Conservation (phyloP, 140 eudicot genomes). For the Cichorium intybus region DNA sequence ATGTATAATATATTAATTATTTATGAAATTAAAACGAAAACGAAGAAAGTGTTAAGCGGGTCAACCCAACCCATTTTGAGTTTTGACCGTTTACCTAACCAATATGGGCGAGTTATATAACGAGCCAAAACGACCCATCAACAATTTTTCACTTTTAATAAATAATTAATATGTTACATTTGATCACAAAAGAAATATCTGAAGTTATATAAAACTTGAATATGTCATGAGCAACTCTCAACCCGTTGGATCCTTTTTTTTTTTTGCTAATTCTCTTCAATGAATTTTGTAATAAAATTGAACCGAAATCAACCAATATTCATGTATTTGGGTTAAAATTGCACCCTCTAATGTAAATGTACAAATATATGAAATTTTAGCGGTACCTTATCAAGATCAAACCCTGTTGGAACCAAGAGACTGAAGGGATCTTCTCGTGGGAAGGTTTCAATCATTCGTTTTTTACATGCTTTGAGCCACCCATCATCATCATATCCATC, state of each 20-base stretch:
- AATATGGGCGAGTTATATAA: too few relatives aligned
- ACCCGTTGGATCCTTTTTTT: too few relatives aligned
- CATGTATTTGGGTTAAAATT: background rate
- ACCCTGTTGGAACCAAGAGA: constrained; percentile 88
- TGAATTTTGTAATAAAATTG: too few relatives aligned
- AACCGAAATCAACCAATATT: background rate
- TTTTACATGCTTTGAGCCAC: constrained; percentile 91
- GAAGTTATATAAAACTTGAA: too few relatives aligned
- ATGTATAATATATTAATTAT: background rate
- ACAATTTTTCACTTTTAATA: too few relatives aligned
- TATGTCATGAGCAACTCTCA: too few relatives aligned
- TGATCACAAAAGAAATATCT: too few relatives aligned
- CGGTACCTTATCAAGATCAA: constrained; percentile 87
- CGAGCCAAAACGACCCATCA: too few relatives aligned
- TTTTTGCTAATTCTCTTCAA: too few relatives aligned
- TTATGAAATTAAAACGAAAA: background rate
- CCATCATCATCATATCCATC: constrained; percentile 88
- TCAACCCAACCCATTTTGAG: background rate
- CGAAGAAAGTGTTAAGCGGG: background rate
- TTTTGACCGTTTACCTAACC: background rate
- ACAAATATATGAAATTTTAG: background rate
- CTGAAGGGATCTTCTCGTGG: constrained; percentile 97
- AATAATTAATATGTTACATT: too few relatives aligned
- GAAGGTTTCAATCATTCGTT: constrained; percentile 79
- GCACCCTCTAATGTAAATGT: too few relatives aligned